phyloP scores from a whole-genome alignment of 352 stramenopile genomes.

The Hyphochytrium catenoides region DNA sequence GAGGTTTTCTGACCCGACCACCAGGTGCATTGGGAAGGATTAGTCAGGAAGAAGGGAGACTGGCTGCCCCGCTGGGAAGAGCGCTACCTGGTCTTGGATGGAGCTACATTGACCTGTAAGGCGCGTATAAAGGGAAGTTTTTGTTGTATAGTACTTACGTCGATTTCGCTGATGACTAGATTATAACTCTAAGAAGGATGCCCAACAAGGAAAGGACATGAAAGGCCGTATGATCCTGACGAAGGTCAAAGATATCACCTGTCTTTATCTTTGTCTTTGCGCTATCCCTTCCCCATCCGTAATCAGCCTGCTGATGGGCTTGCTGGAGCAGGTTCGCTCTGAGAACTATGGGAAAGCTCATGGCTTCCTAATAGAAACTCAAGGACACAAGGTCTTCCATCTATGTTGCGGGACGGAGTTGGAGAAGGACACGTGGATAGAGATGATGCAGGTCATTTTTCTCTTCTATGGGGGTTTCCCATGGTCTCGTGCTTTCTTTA shows the following conservation, averaged over 20 bases:
- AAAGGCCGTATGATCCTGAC: slow-evolving; percentile 49
- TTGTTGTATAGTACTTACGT: too few relatives aligned
- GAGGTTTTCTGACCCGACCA: too few relatives aligned
- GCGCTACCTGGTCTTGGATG: slow-evolving; percentile 58
- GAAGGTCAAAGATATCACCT: too few relatives aligned
- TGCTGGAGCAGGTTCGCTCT: too few relatives aligned
- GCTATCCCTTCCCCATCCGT: too few relatives aligned
- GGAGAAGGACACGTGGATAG: slow-evolving; percentile 70
- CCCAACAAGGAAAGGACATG: slow-evolving; percentile 40
- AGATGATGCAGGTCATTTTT: slow-evolving; percentile 77
- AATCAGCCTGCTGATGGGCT: too few relatives aligned
- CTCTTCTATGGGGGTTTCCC: too few relatives aligned
- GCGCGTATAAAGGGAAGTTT: too few relatives aligned
- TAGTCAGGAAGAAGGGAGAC: slow-evolving; percentile 62
- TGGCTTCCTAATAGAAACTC: slow-evolving; percentile 58
- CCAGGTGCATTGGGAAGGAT: slow-evolving; percentile 62
- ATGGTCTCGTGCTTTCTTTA: too few relatives aligned
- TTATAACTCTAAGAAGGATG: slow-evolving; percentile 64
- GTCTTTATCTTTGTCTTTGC: too few relatives aligned
- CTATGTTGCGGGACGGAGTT: slow-evolving; percentile 54
- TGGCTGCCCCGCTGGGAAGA: slow-evolving; percentile 69
- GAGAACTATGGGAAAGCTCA: slow-evolving; percentile 67
- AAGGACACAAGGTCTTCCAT: slow-evolving; percentile 61
- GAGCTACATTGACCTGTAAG: slow-evolving; percentile 42
- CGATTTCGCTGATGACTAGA: too few relatives aligned